A percentile compares a stretch with the other conserved stretches of the same genome.
Conservation (phyloP, 1,284 basidiomycete genomes). For the Coniophora puteana region DNA sequence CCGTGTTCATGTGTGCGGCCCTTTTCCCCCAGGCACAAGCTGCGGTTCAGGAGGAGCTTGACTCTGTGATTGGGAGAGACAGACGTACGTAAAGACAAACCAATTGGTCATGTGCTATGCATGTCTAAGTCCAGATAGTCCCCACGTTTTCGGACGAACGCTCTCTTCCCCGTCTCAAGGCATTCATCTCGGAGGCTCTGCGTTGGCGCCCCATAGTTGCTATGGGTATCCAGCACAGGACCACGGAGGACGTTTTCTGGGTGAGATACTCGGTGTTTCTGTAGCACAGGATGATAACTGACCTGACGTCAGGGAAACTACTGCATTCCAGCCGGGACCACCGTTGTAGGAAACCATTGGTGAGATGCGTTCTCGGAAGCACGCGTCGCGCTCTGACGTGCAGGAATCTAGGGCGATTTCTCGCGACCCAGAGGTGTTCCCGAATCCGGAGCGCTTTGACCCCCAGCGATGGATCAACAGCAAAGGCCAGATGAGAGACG, state of each 20-base stretch:
- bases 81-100: constrained; percentile 17
- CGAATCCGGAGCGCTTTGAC: constrained; percentile 27
- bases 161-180: constrained; percentile 28
- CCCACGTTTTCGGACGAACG: constrained; percentile 31
- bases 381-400: neutral
- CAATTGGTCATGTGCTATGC: too few relatives aligned
- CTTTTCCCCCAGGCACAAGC: constrained; percentile 31
- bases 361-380: constrained; percentile 8
- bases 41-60: constrained; percentile 37
- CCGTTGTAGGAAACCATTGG: constrained; percentile 32
- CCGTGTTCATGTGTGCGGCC: constrained; percentile 39
- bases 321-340: constrained; percentile 30
- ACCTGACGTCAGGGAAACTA: constrained; percentile 13
- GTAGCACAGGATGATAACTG: neutral
- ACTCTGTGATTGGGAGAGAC: constrained; percentile 30
- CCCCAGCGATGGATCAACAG: constrained; percentile 30
- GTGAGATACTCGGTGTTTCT: neutral
- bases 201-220: neutral
- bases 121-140: constrained; percentile 21
- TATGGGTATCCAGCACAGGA: neutral
- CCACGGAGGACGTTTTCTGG: neutral
- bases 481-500: constrained; percentile 22
- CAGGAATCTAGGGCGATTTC: constrained; percentile 1
- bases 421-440: neutral
- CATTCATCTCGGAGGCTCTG: constrained; percentile 31